phyloP scores from a whole-genome alignment of 2,329 filamentous ascomycete genomes.

The Drechslerella dactyloides region DNA sequence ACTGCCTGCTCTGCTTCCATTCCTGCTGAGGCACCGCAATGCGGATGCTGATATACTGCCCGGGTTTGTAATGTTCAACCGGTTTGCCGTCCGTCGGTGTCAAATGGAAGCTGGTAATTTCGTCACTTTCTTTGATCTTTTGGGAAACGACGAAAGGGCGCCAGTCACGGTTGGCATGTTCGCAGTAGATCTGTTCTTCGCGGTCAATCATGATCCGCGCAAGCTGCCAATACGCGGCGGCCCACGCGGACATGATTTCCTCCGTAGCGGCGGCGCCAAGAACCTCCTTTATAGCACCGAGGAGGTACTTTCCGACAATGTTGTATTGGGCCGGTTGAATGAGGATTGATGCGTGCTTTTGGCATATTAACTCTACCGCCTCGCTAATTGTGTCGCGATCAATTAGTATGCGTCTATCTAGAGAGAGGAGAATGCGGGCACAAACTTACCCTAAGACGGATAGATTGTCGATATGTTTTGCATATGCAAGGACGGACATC shows the following conservation, averaged over 20 bases:
- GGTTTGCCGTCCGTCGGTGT: conserved; percentile 67
- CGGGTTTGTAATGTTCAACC: conserved; percentile 70
- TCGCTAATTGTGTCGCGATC: conserved; percentile 56
- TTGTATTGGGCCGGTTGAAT: conserved; percentile 73
- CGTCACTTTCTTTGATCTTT: conserved; percentile 69
- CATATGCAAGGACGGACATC: conserved; percentile 73
- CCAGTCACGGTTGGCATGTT: conserved; percentile 62
- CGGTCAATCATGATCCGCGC: conserved; percentile 73
- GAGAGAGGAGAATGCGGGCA: not conserved
- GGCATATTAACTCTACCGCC: conserved; percentile 71
- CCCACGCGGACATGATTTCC: conserved; percentile 74
- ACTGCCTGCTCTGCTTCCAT: conserved; percentile 75
- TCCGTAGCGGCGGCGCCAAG: conserved; percentile 72
- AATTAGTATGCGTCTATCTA: not conserved
- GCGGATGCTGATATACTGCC: conserved; percentile 75
- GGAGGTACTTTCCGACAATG: conserved; percentile 72
- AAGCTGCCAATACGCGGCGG: conserved; percentile 72
- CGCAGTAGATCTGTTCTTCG: conserved; percentile 67
- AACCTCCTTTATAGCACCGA: conserved; percentile 71
- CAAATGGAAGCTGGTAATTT: conserved; percentile 74
- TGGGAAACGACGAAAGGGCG: conserved; percentile 64
- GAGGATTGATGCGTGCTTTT: conserved; percentile 77
- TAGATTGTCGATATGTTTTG: conserved; percentile 65
- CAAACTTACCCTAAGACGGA: conserved; percentile 27
- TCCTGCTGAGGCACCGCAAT: conserved; percentile 68